These are phyloP conservation scores for Cryptosporidium felis DNA, from an alignment of 169 alveolate species.

Conservation along the genomic window DNA sequence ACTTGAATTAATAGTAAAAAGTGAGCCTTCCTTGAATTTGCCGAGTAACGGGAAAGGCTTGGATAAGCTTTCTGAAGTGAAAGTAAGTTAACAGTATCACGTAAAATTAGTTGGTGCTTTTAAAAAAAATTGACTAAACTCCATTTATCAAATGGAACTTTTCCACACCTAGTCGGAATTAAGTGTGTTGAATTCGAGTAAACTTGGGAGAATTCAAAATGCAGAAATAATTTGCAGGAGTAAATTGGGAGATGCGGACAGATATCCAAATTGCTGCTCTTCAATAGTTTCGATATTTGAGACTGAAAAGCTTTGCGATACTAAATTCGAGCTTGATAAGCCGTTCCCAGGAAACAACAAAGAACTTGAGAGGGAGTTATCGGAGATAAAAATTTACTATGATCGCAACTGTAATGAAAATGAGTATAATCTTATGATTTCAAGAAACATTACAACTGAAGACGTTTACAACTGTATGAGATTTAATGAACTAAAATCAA, in stretches of 20 bases:
- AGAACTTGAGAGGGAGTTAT: not conserved
- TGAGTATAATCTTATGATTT: not conserved
- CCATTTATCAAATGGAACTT: not conserved
- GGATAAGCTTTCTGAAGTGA: no score
- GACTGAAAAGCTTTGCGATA: constrained; percentile 22
- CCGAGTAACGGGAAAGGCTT: no score
- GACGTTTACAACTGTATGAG: constrained; percentile 20
- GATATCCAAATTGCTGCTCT: constrained; percentile 26
- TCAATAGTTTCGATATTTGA: constrained; percentile 10
- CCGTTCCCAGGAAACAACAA: not conserved
- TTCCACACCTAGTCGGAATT: not conserved
- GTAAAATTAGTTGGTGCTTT: no score
- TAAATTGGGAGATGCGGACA: not conserved
- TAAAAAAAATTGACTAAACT: not conserved
- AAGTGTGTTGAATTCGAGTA: not conserved
- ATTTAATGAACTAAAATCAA: not conserved
- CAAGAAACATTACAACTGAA: constrained; percentile 21
- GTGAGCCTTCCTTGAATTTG: no score
- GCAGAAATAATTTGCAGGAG: constrained; percentile 25
- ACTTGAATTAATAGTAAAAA: no score
- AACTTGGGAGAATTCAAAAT: not conserved
- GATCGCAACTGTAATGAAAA: constrained; percentile 2
- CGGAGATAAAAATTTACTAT: not conserved
- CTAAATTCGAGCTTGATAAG: not conserved
- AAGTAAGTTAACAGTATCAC: no score